Evolutionary conservation across 352 stramenopile species (phyloP), one percentile per base, ranked within the genome.

Genomic region (Pythium inflatum): DNA sequence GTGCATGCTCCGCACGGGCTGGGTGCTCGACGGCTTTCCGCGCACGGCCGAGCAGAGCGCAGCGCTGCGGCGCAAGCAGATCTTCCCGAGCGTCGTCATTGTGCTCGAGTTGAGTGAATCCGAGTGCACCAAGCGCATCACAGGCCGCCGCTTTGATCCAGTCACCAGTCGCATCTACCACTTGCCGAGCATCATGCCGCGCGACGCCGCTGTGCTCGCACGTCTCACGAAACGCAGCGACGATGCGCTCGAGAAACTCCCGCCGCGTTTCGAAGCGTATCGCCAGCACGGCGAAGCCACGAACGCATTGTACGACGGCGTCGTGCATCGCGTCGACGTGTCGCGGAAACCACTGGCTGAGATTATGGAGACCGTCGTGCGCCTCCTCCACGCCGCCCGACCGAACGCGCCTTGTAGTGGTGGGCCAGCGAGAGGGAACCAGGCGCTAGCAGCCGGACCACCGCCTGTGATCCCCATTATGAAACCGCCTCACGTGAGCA

Each of bases 1-100:
- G 33, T 85, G 78, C 59, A 66, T 75, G 27, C 62, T 58, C 49
- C 70, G 65, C 13, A 73, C 74, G 5, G 85, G 83, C 20, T 94
- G 81, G 80, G 76, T 94, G 16, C 82, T 94, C 56, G 86, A 93
- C 66, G 85, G 81, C 24, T 93, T 91, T 54, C 86, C 86, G 9
- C 83, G 86, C 57, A 93, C 86, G 1, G 56, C 68, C 8, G 81
- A 91, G 27, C 86, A 93, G 64, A 77, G 73, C n/a, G 57, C 68
- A 14, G 65, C 73, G 16, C 64, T 94, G 27, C 82, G 78, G 12
- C 74, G 74, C 25, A 75, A 81, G 51, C 64, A 79, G 33, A 84
- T 93, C 46, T 74, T 71, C 6, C 84, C 86, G 6, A 70, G 66
- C 11, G 75, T 90, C 43, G 76, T 84, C n/a, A 27, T 93, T 41